Evolutionary conservation across 371 early-diverging fungal genomes (phyloP), one percentile per base, ranked within the genome.

Genomic region (Lichtheimia ornata): DNA sequence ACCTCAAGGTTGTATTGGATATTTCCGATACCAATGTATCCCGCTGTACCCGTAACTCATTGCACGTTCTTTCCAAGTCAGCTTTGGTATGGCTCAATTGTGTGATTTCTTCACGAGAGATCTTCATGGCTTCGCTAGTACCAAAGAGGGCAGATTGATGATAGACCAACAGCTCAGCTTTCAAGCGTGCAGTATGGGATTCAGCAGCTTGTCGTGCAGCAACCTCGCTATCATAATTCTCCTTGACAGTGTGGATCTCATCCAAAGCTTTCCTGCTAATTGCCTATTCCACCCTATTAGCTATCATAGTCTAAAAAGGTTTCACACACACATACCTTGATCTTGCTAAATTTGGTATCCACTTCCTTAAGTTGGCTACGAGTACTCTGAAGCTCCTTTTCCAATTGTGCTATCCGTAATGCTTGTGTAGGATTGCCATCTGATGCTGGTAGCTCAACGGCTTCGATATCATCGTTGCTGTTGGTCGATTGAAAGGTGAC

Each of bases 241-340:
- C 75, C 62, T 78, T 81, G 11, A 80, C 71, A 44, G 64, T 64
- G 30, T 72, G 68, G 56, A 78, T 78, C 50, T 81, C 79, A 43
- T 81, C 79, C 35, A 79, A 53, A 11, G 79, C 82, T n/a, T 74
- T 74, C 61, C 79, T 54, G 56, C 79, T 76, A 43, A 77, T 74
- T 11, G 67, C 60, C 81, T 81, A 53, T 35, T 35, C 9, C 9
- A 35, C 35, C 35, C 2, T 35, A 9, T 35, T 35, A 35, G 35
- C 1, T 11, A 35, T 35, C 2, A 28, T 28, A 5, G 4, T 7
- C 4, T 11, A 24, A 15, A 17, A 28, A 49, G 13, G 1, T 4
- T 35, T 6, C 35, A 11, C 35, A 35, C 11, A 35, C 2, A 35
- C 35, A 47, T 60, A 75, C 81, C 72, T 81, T 77, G 51, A 77